Conservation (phyloP, 2,329 filamentous ascomycete species). For the Nothopassalora personata region DNA sequence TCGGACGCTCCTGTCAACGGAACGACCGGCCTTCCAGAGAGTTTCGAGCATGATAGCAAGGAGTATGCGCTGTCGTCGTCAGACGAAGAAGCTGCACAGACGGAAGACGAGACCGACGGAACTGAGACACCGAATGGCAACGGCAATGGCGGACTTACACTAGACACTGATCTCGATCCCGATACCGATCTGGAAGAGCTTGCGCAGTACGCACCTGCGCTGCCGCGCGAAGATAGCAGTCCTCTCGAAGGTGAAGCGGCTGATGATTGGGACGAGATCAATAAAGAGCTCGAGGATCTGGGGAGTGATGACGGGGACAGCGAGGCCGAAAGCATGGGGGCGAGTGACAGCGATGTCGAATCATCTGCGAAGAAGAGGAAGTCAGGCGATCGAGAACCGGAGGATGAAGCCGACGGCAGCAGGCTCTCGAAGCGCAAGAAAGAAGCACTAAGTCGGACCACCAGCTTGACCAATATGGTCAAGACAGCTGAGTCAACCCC, state of each 20-base stretch:
- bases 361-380: constrained; percentile 30
- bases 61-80: constrained; percentile 41
- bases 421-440: constrained; percentile 45
- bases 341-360: constrained; percentile 19
- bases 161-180: constrained; percentile 26
- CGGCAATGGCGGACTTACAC: constrained; percentile 11
- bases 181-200: constrained; percentile 38
- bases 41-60: constrained; percentile 21
- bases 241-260: constrained; percentile 27
- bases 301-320: constrained; percentile 50
- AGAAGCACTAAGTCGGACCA: constrained; percentile 43
- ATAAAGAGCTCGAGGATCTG: constrained; percentile 73
- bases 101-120: constrained; percentile 27
- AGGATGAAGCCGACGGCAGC: constrained; percentile 40
- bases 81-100: constrained; percentile 41
- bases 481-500: constrained; percentile 13
- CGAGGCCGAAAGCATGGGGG: constrained; percentile 32
- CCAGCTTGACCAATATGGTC: constrained; percentile 40
- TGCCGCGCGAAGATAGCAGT: constrained; percentile 32
- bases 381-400: constrained; percentile 27
- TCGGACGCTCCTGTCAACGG: constrained; percentile 61
- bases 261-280: constrained; percentile 44
- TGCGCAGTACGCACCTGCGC: constrained; percentile 45
- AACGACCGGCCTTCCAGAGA: constrained; percentile 25
- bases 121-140: constrained; percentile 20